phyloP scores from a whole-genome alignment of 148 eudicot genomes.

The Cornus kousa region DNA sequence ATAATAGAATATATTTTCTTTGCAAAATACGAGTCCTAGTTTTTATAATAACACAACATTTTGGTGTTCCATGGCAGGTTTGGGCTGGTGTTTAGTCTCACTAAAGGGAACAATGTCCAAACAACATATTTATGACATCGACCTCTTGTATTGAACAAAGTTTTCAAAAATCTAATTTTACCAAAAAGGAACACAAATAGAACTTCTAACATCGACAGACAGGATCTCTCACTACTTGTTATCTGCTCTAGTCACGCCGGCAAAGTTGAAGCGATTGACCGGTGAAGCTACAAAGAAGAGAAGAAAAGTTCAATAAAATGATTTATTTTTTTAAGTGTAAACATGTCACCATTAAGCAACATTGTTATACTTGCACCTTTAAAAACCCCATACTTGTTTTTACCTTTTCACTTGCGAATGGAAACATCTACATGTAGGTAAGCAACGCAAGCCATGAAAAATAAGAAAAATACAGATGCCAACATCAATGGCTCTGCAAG shows the following conservation, averaged over 20 bases:
- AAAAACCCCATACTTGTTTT: neutral
- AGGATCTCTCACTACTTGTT: neutral
- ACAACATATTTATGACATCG: neutral
- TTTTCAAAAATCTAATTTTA: neutral
- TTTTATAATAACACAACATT: neutral
- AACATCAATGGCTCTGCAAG: slow-evolving; percentile 96
- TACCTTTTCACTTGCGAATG: slow-evolving; percentile 51
- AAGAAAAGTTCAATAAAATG: neutral
- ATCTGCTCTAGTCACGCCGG: neutral
- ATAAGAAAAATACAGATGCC: slow-evolving; percentile 63
- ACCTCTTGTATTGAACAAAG: neutral
- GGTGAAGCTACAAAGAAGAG: neutral
- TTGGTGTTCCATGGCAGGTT: neutral
- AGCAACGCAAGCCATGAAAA: slow-evolving; percentile 69
- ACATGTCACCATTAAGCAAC: neutral
- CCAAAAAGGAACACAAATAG: neutral
- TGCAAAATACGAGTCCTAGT: neutral
- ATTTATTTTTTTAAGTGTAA: neutral
- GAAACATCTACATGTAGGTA: slow-evolving; percentile 80
- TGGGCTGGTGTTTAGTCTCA: neutral
- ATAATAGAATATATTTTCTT: neutral
- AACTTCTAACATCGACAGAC: neutral
- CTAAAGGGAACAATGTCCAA: slow-evolving; percentile 1
- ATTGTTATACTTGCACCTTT: slow-evolving; percentile 6
- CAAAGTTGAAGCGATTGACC: slow-evolving; percentile 4